Conservation (phyloP, 257 asterid genomes). For the Henckelia pumila region DNA sequence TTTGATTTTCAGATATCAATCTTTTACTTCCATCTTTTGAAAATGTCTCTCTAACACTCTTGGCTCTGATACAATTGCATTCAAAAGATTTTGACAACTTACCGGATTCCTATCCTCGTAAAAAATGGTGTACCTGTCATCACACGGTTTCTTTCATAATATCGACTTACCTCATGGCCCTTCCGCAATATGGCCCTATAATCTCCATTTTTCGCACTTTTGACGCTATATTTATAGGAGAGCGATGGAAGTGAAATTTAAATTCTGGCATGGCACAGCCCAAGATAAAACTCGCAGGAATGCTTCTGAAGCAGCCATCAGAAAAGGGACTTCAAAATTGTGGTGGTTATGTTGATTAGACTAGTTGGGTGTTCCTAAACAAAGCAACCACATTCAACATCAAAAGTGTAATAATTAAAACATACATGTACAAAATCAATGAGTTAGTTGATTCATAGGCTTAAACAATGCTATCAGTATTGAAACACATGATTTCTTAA, state of each 20-base stretch:
- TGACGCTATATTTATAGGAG: slow-evolving; percentile 29
- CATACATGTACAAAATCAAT: not conserved
- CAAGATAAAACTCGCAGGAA: slow-evolving; percentile 40
- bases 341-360: slow-evolving; percentile 14
- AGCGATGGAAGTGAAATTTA: slow-evolving; percentile 38
- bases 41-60: slow-evolving; percentile 39
- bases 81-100: slow-evolving; percentile 29
- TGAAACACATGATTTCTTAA: slow-evolving; percentile 7
- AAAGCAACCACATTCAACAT: slow-evolving; percentile 15
- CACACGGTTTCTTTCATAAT: slow-evolving; percentile 23
- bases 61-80: slow-evolving; percentile 55
- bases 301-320: slow-evolving; percentile 56
- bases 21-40: slow-evolving; percentile 37
- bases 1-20: too few species aligned
- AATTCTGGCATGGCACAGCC: slow-evolving; percentile 32
- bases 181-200: slow-evolving; percentile 25
- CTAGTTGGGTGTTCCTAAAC: slow-evolving; percentile 24
- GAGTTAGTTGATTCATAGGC: not conserved
- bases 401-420: not conserved
- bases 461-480: not conserved
- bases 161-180: slow-evolving; percentile 17
- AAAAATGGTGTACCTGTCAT: slow-evolving; percentile 21
- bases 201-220: slow-evolving; percentile 20
- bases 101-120: slow-evolving; percentile 13
- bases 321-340: slow-evolving; percentile 21